A percentile compares a stretch with the other conserved stretches of the same genome.
phyloP scores from a whole-genome alignment of 2,329 filamentous ascomycete species.

The Trichoderma sp. region DNA sequence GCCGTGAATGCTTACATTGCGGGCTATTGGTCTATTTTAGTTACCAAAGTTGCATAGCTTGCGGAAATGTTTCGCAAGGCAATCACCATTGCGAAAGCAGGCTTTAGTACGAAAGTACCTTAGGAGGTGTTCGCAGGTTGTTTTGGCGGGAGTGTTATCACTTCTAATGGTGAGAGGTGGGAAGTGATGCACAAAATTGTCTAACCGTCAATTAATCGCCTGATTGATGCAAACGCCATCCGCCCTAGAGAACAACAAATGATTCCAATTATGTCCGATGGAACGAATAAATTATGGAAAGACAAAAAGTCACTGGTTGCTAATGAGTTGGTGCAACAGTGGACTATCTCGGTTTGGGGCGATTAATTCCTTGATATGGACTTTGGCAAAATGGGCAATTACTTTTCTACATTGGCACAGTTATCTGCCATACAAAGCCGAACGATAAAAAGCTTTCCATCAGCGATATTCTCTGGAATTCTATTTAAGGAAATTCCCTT shows the following conservation, averaged over 20 bases:
- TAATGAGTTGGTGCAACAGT: neutral
- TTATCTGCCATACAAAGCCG: neutral
- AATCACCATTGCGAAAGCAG: neutral
- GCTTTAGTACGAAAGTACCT: neutral
- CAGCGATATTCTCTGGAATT: neutral
- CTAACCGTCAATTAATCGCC: neutral
- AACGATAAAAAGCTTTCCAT: neutral
- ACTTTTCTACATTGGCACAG: neutral
- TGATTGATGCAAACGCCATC: neutral
- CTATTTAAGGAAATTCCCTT: neutral
- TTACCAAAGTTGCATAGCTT: neutral
- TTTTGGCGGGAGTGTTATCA: neutral
- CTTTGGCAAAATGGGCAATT: neutral
- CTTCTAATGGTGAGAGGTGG: neutral
- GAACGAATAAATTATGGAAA: neutral
- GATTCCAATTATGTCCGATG: neutral
- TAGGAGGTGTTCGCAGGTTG: neutral
- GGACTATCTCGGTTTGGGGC: neutral
- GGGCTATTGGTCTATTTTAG: neutral
- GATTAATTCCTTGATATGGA: neutral
- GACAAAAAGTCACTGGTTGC: neutral
- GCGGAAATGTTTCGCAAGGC: neutral
- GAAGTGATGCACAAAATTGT: neutral
- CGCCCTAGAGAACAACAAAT: neutral
- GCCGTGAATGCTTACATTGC: neutral